Base-by-base conservation (phyloP, 140 eudicot species). In the Anethum foeniculum region DNA sequence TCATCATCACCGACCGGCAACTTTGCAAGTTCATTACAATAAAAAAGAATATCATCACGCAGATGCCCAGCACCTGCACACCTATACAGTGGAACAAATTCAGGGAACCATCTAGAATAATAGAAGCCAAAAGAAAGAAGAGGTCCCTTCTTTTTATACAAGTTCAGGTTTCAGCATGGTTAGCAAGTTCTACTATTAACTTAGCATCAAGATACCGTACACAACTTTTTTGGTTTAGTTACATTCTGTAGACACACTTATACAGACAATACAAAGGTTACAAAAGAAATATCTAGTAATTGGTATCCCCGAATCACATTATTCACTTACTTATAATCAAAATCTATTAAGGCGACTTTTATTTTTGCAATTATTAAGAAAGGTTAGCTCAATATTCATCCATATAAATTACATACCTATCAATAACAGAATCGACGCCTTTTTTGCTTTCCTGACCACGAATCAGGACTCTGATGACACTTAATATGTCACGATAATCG, bases 41-140 rank as follows among this genome's bases (percentile, higher is more conserved):
- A 94, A 77, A 79, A 74, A 79, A 90, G 81, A 80, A 94, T 94
- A 79, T 94, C 98, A 71, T 90, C 96, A 49, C 92, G 89, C 83
- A 92, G 85, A 87, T 92, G 94, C 78, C 98, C 97, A 84, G 98
- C 98, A 71, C 98, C 98, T 77, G 97, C 91, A 94, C 98, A 94
- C 91, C 98, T 94, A 43, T 49, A 56, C 6, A 81, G 34, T 43
- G 65, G 76, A 23, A 69, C 27, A 81, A 77, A 76, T 48, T 76
- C 49, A 80, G 71, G 38, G 47, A 39, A 44, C 48, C 76, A 27
- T 36, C 68, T 34, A 48, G 14, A 74, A 34, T 41, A 71, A 14
- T 62, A 25, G 32, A 62, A 25, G 36, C 69, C 23, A 56, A 56
- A 62, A 62, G 25, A 36, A 14, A 10, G 14, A 12, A 68, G 72